A percentile compares a stretch with the other conserved stretches of the same genome.
Evolutionary conservation across 768 basidiomycete genomes (phyloP).

Genomic region (Hortiboletus campestris): DNA sequence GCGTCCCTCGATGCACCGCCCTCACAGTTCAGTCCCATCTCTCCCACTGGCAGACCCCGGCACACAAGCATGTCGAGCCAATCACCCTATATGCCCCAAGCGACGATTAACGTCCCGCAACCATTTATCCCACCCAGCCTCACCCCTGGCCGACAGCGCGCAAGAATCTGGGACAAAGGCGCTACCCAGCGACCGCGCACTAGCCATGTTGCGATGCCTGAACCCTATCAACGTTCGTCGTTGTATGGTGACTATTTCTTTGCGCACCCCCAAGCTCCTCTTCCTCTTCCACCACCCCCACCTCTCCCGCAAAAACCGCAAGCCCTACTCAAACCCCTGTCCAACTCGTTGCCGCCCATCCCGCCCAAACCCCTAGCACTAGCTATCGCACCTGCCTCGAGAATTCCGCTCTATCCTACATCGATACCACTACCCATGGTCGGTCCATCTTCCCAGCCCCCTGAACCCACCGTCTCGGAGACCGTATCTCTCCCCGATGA

Average conservation of each 20-base stretch:
- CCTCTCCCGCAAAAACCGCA: slow-evolving; percentile 33
- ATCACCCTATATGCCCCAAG: neutral
- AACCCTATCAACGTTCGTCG: slow-evolving; percentile 13
- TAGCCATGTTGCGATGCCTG: slow-evolving; percentile 1
- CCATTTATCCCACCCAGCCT: slow-evolving; percentile 25
- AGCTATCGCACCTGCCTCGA: slow-evolving; percentile 12
- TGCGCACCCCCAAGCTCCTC: slow-evolving; percentile 11
- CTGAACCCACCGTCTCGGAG: slow-evolving; percentile 1
- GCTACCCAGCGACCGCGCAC: slow-evolving; percentile 12
- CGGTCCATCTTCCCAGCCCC: slow-evolving; percentile 5
- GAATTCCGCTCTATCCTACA: slow-evolving; percentile 35
- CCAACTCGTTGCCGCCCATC: slow-evolving; percentile 36
- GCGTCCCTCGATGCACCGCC: slow-evolving; percentile 18
- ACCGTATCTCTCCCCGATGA: slow-evolving; percentile 35
- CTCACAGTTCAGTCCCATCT: slow-evolving; percentile 2
- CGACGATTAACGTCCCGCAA: slow-evolving; percentile 1
- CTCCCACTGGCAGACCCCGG: slow-evolving; percentile 17
- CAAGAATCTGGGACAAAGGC: slow-evolving; percentile 21
- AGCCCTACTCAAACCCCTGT: slow-evolving; percentile 28
- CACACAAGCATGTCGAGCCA: slow-evolving; percentile 19
- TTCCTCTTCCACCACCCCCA: slow-evolving; percentile 29
- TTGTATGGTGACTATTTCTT: slow-evolving; percentile 32
- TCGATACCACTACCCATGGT: slow-evolving; percentile 25
- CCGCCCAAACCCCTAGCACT: slow-evolving; percentile 39
- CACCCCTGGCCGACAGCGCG: slow-evolving; percentile 22